Evolutionary conservation across 768 basidiomycete genomes (phyloP).

Genomic region (Pleurotus cornucopiae): DNA sequence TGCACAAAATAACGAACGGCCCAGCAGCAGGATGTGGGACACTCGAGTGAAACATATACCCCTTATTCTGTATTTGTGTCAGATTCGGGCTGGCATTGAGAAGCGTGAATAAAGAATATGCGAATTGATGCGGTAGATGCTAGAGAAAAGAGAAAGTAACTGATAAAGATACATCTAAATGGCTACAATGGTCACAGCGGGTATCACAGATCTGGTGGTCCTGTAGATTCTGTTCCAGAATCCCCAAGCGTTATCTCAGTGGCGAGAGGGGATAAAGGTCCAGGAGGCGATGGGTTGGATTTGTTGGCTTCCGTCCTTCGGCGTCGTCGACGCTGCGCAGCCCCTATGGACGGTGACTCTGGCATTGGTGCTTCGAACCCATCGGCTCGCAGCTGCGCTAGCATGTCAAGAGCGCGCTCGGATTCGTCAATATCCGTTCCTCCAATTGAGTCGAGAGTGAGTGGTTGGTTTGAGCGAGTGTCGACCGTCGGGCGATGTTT

Average conservation of each 20-base stretch:
- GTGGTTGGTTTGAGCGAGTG: constrained; percentile 25
- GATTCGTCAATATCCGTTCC: constrained; percentile 39
- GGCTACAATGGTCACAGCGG: neutral
- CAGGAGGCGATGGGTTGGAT: neutral
- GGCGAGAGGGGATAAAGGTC: neutral
- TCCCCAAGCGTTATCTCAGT: constrained; percentile 3
- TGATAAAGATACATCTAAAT: constrained; percentile 9
- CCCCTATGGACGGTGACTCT: constrained; percentile 40
- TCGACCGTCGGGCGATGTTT: constrained; percentile 41
- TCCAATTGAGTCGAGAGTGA: constrained; percentile 28
- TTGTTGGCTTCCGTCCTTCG: constrained; percentile 22
- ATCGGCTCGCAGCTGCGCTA: constrained; percentile 68
- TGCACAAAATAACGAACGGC: neutral
- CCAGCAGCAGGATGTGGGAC: neutral
- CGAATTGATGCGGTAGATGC: constrained; percentile 3
- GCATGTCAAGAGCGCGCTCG: constrained; percentile 68
- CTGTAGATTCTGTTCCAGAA: neutral
- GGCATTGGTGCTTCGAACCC: constrained; percentile 50
- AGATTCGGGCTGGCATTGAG: too few relatives aligned
- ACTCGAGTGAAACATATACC: too few relatives aligned
- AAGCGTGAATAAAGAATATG: neutral
- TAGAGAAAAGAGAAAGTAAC: neutral
- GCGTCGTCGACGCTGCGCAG: constrained; percentile 33
- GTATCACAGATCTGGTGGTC: neutral
- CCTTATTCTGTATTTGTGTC: too few relatives aligned